Percentiles rank a stretch among this genome's conserved stretches.
These are phyloP conservation scores for Carex myosuroides DNA, from an alignment of 176 grass and related monocot species.

Conservation along the genomic window DNA sequence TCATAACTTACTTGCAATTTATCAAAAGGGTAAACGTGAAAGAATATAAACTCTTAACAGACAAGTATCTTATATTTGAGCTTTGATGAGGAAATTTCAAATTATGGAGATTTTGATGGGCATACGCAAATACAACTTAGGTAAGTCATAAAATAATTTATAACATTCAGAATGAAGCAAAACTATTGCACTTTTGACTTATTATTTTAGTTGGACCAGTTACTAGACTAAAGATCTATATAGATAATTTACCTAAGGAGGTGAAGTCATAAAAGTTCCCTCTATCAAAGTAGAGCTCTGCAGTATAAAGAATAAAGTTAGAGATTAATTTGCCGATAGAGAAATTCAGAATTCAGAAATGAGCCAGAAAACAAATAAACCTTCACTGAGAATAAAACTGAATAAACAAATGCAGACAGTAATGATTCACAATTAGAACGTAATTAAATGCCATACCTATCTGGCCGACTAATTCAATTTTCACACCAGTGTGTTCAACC, in stretches of 20 bases:
- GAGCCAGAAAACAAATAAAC: not conserved
- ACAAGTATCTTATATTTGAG: not conserved
- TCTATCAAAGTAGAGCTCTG: slow-evolving; percentile 87
- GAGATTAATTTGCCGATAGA: not conserved
- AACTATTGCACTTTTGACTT: not conserved
- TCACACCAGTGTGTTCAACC: slow-evolving; percentile 78
- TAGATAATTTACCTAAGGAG: slow-evolving; percentile 50
- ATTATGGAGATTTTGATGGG: not conserved
- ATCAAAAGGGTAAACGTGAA: not conserved
- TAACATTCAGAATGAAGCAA: not conserved
- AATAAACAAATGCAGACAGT: not conserved
- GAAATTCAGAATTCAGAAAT: not conserved
- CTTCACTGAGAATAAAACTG: not conserved
- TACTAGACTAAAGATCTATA: not conserved
- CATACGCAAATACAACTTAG: not conserved
- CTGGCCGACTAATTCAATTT: slow-evolving; percentile 79
- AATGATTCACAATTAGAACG: not conserved
- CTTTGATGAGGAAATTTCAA: not conserved
- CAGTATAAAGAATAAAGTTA: slow-evolving; percentile 11
- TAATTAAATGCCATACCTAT: slow-evolving; percentile 50
- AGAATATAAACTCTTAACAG: not conserved
- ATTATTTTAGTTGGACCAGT: not conserved
- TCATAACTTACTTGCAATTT: not conserved
- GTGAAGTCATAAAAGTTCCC: slow-evolving; percentile 96
- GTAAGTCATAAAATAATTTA: not conserved